phyloP scores from a whole-genome alignment of 2,329 filamentous ascomycete species.

The Stachybotrys elegans region DNA sequence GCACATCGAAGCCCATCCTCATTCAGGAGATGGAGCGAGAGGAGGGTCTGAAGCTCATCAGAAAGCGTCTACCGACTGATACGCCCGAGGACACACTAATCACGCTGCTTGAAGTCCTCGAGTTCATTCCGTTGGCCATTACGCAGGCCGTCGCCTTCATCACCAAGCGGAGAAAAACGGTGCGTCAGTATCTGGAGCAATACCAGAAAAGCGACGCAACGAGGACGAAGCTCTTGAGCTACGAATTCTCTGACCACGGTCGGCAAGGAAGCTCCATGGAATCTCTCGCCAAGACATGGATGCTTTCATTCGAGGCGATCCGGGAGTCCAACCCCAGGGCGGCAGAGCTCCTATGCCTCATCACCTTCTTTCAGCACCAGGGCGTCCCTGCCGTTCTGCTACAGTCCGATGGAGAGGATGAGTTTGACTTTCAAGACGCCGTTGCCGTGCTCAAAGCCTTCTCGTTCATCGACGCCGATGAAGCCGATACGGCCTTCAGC shows the following conservation, averaged over 20 bases:
- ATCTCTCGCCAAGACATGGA: conserved; percentile 6
- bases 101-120: conserved; percentile 3
- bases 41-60: not conserved
- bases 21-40: not conserved
- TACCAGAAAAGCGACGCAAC: conserved; percentile 1
- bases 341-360: conserved; percentile 4
- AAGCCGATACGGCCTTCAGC: conserved; percentile 3
- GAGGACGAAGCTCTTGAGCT: conserved; percentile 4
- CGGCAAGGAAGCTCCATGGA: not conserved
- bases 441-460: conserved; percentile 4
- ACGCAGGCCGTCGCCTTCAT: conserved; percentile 6
- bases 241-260: conserved; percentile 4
- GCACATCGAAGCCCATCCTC: not conserved
- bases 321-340: conserved; percentile 5
- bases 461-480: conserved; percentile 5
- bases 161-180: not conserved
- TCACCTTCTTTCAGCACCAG: conserved; percentile 8
- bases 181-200: conserved; percentile 3
- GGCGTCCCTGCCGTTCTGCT: conserved; percentile 5
- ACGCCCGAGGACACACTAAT: not conserved
- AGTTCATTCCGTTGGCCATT: conserved; percentile 5
- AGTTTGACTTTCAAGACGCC: conserved; percentile 4
- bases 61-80: not conserved
- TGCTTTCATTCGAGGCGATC: conserved; percentile 4
- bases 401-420: conserved; percentile 1